Base-by-base conservation (phyloP, 2,329 filamentous ascomycete species). In the Xylariaceae sp. region DNA sequence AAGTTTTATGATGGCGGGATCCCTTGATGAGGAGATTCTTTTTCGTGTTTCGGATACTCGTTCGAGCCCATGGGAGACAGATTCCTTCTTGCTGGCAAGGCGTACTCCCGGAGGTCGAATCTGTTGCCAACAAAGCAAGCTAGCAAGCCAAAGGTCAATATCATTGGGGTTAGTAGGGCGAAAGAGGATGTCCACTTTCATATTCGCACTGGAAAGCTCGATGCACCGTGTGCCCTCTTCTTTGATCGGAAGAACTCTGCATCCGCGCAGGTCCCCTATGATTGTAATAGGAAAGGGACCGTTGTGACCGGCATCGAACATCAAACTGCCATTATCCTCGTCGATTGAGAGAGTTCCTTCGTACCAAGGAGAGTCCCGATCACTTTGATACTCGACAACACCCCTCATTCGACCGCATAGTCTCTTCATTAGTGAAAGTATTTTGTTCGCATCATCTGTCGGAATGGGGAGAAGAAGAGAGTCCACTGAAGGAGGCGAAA, bases 1-100 rank as follows among this genome's bases (percentile, higher is more conserved):
- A 52, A 97, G 90, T 72, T 97, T 99, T 77, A 97, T 97, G 65
- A 97, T 94, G 57, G 88, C 86, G 2, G 85, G 83, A 63, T 91
- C 88, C 70, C 68, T 59, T 4, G 73, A 66, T 0, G 72, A 72
- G n/a, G 76, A 75, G 3, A 71, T 65, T 47, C 78, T 76, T 55
- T 78, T 76, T 55, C 73, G 77, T 57, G 79, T 70, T 58, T 80
- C 78, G 0, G 75, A 72, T 0, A 75, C 71, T 57, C 77, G 74
- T 50, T 72, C 72, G n/a, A 73, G 67, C 10, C 71, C 72, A 13
- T 73, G 72, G n/a, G 74, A 68, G 57, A 64, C 70, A 52, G 61
- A 55, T 42, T 64, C 64, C 67, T 68, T 80, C 68, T 65, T 78
- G 70, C 75, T 82, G 30, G 78, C 73, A 64, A 83, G 77, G 65